Base-by-base conservation (phyloP, 345 rosid genomes). In the Citrus australasica region DNA sequence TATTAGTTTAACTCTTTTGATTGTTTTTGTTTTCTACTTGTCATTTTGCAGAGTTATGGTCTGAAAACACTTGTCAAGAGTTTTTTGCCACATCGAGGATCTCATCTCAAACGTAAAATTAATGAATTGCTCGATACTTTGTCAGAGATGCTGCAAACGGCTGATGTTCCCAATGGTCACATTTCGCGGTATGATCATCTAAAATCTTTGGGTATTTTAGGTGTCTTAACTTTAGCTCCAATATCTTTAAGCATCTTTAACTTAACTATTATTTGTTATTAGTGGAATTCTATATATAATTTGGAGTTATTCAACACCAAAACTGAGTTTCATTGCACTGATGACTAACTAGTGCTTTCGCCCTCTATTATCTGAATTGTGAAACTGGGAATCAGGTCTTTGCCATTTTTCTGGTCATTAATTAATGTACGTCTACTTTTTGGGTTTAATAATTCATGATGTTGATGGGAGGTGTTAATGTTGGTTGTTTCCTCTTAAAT, bases 41-140 rank as follows among this genome's bases (percentile, higher is more conserved):
- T 74, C 63, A 68, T 76, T 46, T 74, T 81, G 85, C 93, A 95
- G 98, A 88, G 91, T 79, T 92, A 88, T 88, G 97, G 92, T 76
- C 89, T 95, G 67, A 95, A 92, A 83, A 81, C 90, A 67, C 91
- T 95, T 70, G 96, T 90, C 75, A 93, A 84, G 87, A 89, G 97
- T 79, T 93, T 93, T 87, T 83, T 92, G 89, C 93, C 96, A 51
- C 87, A 85, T 83, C 85, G 58, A 76, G 91, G 94, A 71, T 79
- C 85, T 83, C 86, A 73, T 38, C 83, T 88, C 81, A 83, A 77
- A 69, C 68, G 87, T 79, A 82, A 88, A 79, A 88, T 92, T 61
- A 78, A 83, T 81, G 87, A 81, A 51, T 82, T 95, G 82, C 70
- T 93, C 77, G 81, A 70, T 35, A 21, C 86, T 81, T 83, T 95